These are phyloP conservation scores for Aspergillus caelatus DNA, from an alignment of 2,329 filamentous ascomycete genomes.

Conservation along the genomic window DNA sequence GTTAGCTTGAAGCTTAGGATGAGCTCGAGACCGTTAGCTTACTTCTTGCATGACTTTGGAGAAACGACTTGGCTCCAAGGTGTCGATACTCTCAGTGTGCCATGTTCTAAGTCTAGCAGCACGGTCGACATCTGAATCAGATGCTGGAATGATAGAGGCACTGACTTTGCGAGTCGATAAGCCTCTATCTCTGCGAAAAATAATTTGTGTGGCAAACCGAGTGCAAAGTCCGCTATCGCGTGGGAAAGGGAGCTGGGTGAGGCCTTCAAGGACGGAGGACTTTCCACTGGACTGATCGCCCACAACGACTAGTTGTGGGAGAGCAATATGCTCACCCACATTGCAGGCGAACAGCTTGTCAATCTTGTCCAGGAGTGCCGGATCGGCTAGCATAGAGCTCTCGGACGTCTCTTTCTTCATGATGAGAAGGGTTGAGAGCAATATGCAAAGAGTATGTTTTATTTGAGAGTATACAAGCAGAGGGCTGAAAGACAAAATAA, in stretches of 20 bases:
- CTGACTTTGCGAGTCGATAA: constrained; percentile 23
- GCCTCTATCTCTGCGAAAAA: constrained; percentile 36
- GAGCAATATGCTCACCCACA: constrained; percentile 34
- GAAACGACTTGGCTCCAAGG: background rate
- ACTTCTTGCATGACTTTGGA: constrained; percentile 33
- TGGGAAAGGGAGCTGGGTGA: constrained; percentile 34
- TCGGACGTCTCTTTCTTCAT: background rate
- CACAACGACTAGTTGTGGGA: constrained; percentile 41
- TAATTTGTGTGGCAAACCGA: constrained; percentile 52
- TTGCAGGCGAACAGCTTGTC: constrained; percentile 39
- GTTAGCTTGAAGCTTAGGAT: background rate
- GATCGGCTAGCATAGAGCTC: constrained; percentile 16
- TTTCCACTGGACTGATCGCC: constrained; percentile 48
- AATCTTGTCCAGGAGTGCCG: constrained; percentile 35
- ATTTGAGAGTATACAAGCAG: background rate
- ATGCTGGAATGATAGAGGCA: constrained; percentile 42
- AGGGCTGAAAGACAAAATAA: background rate
- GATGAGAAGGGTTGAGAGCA: background rate
- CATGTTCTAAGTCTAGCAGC: constrained; percentile 27
- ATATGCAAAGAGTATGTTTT: background rate
- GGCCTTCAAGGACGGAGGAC: constrained; percentile 35
- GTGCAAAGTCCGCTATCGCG: constrained; percentile 46
- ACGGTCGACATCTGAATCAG: constrained; percentile 22
- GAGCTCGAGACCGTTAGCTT: background rate
- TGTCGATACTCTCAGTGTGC: constrained; percentile 6